Evolutionary conservation across 441 rosid genomes (phyloP).

Genomic region (Gossypium gossypioides): DNA sequence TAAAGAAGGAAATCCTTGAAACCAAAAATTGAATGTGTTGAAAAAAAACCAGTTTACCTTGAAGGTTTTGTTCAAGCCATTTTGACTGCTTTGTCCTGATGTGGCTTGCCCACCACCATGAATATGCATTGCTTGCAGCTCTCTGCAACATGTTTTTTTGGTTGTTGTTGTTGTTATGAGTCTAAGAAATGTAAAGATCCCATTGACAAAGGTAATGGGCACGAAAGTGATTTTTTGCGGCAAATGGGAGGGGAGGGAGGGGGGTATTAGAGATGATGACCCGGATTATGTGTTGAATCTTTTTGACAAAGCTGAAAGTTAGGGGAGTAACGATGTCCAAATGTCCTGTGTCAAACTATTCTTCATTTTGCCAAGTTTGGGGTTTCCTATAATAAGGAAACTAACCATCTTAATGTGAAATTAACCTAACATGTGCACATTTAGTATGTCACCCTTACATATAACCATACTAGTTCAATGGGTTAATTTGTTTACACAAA

Average conservation of each 20-base stretch:
- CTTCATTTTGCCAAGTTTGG: slow-evolving; percentile 9
- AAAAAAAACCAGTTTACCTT: slow-evolving; percentile 31
- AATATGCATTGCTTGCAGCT: slow-evolving; percentile 88
- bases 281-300: slow-evolving; percentile 19
- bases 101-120: slow-evolving; percentile 99
- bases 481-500: too few relatives aligned
- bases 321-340: neutral
- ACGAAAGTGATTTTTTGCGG: neutral
- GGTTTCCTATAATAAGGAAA: slow-evolving; percentile 3
- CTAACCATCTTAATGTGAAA: too few relatives aligned
- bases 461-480: too few relatives aligned
- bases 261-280: slow-evolving; percentile 6
- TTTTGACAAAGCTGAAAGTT: slow-evolving; percentile 20
- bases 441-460: too few relatives aligned
- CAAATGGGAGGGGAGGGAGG: slow-evolving; percentile 17
- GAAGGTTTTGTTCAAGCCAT: slow-evolving; percentile 92
- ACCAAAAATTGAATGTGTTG: neutral
- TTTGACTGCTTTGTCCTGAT: slow-evolving; percentile 90
- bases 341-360: neutral
- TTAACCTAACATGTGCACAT: too few relatives aligned
- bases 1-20: neutral
- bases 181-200: slow-evolving; percentile 5
- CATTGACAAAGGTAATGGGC: neutral
- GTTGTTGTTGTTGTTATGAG: too few relatives aligned
- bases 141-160: slow-evolving; percentile 55